Percentiles rank a stretch among this genome's conserved stretches.
phyloP scores from a whole-genome alignment of 306 rosid genomes.

The Echinosophora koreensis region DNA sequence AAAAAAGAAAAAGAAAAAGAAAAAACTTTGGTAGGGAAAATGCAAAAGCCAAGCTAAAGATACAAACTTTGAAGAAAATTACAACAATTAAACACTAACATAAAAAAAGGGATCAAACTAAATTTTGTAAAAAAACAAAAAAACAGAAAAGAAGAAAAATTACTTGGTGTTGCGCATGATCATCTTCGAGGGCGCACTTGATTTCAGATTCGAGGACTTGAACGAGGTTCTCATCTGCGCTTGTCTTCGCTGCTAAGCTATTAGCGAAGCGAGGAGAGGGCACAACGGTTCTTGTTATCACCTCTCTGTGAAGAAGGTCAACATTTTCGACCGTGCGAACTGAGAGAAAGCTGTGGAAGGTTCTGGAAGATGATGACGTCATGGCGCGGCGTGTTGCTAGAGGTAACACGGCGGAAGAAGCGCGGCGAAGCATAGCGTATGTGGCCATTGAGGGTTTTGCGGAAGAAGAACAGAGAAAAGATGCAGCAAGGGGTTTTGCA shows the following conservation, averaged over 20 bases:
- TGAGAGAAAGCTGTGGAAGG: constrained; percentile 56
- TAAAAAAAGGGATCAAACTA: neutral
- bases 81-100: neutral
- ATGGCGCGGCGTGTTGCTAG: constrained; percentile 52
- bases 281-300: constrained; percentile 8
- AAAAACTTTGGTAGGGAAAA: neutral
- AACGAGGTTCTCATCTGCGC: constrained; percentile 51
- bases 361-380: constrained; percentile 59
- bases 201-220: constrained; percentile 68
- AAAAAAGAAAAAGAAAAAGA: neutral
- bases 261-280: constrained; percentile 61
- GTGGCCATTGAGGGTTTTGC: constrained; percentile 57
- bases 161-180: constrained; percentile 31
- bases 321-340: constrained; percentile 26
- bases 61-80: neutral
- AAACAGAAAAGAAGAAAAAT: constrained; percentile 3
- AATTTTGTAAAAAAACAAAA: neutral
- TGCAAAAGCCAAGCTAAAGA: neutral
- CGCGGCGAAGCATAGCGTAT: constrained; percentile 71
- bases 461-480: neutral
- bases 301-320: constrained; percentile 33
- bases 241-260: constrained; percentile 39
- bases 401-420: constrained; percentile 59
- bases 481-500: constrained; percentile 25
- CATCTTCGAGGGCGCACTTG: constrained; percentile 56